These are phyloP conservation scores for Geum urbanum DNA, from an alignment of 306 rosid species.

Conservation along the genomic window DNA sequence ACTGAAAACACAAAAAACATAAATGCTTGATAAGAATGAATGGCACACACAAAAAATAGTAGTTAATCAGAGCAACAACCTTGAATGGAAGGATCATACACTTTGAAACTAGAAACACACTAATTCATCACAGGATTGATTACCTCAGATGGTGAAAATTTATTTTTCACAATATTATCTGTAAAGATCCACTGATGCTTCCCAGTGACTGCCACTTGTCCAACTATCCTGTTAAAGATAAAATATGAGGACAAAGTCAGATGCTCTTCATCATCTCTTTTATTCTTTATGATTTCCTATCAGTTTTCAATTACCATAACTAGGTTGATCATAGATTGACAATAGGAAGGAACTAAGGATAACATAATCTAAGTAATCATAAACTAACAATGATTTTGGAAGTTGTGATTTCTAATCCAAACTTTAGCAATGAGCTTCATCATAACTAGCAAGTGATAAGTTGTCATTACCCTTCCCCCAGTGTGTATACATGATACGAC, in stretches of 20 bases:
- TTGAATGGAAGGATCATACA: neutral
- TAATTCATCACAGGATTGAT: constrained; percentile 18
- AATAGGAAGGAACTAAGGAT: neutral
- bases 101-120: neutral
- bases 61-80: constrained; percentile 6
- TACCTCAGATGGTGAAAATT: constrained; percentile 68
- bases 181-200: constrained; percentile 84
- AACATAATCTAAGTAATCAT: constrained; percentile 2
- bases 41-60: constrained; percentile 12
- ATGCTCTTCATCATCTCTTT: neutral
- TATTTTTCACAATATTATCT: constrained; percentile 49
- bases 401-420: neutral
- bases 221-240: constrained; percentile 62
- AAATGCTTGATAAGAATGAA: constrained; percentile 22
- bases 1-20: constrained; percentile 43
- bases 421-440: neutral
- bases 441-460: constrained; percentile 13
- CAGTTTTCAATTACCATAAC: neutral
- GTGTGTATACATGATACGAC: constrained; percentile 79
- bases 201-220: constrained; percentile 88
- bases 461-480: constrained; percentile 88
- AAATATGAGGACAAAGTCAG: neutral
- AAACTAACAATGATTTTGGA: neutral
- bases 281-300: neutral
- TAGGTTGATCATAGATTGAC: neutral